Base-by-base conservation (phyloP, 108 stramenopile species). In the Pseudonitzschia pungens region DNA sequence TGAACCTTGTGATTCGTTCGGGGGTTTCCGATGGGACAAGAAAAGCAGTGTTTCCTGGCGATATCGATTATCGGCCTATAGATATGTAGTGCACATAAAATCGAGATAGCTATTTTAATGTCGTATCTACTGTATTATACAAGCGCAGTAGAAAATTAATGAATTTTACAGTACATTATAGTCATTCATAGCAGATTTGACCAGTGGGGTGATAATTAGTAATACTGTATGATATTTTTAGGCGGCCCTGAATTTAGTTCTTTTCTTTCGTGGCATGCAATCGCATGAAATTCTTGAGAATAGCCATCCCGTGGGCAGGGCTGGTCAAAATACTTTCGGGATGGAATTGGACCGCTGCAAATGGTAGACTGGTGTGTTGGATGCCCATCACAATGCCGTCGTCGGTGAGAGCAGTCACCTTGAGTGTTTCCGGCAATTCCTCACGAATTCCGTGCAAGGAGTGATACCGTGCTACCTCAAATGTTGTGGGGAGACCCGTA, bases 301-400 rank as follows among this genome's bases (percentile, higher is more conserved):
- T 98, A 11, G 79, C 80, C 81, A 98, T 87, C 32, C 97, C 97
- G 68, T 95, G 85, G 27, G 69, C 73, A 36, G 97, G 97, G 69
- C 89, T 90, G 18, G 98, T 98, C 55, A 98, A 83, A 62, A 98
- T 98, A 26, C 92, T 93, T 79, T 99, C 98, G 7, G 98, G 98
- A 70, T 99, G 98, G 77, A 98, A 99, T 88, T 99, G 98, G 52
- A 99, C 98, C n/a, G 97, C 98, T 22, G 97, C 96, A 81, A 93
- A 90, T 16, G 98, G 98, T 21, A 96, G 77, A 42, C 83, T 81
- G 75, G 89, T 91, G 84, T 99, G 98, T 78, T 96, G 83, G 52
- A 99, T 92, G 29, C 88, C 98, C 98, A 99, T 99, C 42, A 97
- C 92, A 57, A 96, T 86, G 0, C 96, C 96, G 71, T 98, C 96